Base-by-base conservation (phyloP, 345 rosid genomes). In the Sisymbrium altissimum region DNA sequence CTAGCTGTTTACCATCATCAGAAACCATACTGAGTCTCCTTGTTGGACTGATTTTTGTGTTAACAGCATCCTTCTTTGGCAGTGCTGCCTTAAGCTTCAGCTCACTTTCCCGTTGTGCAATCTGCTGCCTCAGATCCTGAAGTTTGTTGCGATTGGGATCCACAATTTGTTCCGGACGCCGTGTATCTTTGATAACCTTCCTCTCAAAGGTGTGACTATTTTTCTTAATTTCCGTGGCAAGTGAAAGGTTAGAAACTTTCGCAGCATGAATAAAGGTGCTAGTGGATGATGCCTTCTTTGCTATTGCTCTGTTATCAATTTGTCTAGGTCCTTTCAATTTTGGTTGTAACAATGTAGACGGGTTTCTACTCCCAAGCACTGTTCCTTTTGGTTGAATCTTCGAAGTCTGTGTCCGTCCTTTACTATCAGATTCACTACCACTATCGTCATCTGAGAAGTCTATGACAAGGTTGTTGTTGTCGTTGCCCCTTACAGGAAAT, bases 391-490 rank as follows among this genome's bases (percentile, higher is more conserved):
- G 53, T 81, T 81, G 86, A 69, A 46, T 64, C 73, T 80, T 76
- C 23, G 48, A 57, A 65, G 66, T 18, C 30, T 69, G 79, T 58
- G 68, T 74, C 53, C 40, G 68, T 55, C 53, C 64, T 64, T 70
- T 35, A 69, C 73, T 81, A 56, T 91, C 97, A 66, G 87, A 83
- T 54, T 85, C 96, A 78, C 97, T 92, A 72, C 84, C 92, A 78
- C 89, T 88, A 54, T 93, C 98, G 72, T 85, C 92, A 76, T 90
- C 92, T 13, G 92, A 90, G 80, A 95, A 95, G 78, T 88, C 81
- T 79, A 95, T 95, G 49, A 95, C 99, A 44, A 95, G 93, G 78
- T 89, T 92, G 79, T 59, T 95, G 80, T 75, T 66, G 63, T 35
- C 8, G 8, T 79, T 59, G 6, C 66, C 68, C 46, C 82, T 84